These are phyloP conservation scores for Aspergillus sp. DNA, from an alignment of 2,329 filamentous ascomycete species.

Conservation along the genomic window DNA sequence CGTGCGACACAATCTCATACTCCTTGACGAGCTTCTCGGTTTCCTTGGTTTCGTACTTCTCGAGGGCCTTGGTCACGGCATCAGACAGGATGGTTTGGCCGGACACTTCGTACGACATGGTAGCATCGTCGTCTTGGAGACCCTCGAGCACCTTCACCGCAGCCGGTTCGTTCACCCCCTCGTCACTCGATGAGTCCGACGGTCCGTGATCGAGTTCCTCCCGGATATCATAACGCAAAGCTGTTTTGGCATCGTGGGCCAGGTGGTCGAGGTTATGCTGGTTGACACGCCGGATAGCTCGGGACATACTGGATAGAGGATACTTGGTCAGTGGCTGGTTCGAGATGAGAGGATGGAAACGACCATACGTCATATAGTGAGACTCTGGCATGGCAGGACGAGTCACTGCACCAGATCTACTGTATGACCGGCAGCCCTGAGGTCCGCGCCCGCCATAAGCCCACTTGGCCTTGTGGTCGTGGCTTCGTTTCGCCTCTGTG, in stretches of 20 bases:
- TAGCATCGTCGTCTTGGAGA: constrained; percentile 41
- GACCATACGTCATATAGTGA: constrained; percentile 6
- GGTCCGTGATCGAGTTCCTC: constrained; percentile 25
- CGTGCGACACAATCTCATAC: constrained; percentile 50
- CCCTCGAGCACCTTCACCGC: constrained; percentile 43
- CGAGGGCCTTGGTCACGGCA: constrained; percentile 54
- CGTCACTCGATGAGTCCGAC: constrained; percentile 28
- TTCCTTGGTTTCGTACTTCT: constrained; percentile 56
- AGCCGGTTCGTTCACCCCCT: constrained; percentile 30
- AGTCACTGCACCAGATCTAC: neutral
- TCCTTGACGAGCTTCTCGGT: constrained; percentile 59
- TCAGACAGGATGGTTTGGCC: constrained; percentile 55
- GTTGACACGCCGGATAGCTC: constrained; percentile 5
- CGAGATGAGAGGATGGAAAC: constrained; percentile 5
- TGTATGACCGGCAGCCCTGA: constrained; percentile 1
- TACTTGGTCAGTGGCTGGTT: neutral
- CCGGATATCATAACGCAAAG: constrained; percentile 27
- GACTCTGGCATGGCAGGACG: constrained; percentile 13
- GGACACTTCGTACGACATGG: constrained; percentile 51
- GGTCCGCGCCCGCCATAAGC: constrained; percentile 25
- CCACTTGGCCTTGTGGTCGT: constrained; percentile 39
- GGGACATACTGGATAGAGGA: neutral
- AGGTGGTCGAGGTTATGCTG: constrained; percentile 13
- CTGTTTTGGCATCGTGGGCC: constrained; percentile 12
- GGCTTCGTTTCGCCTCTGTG: constrained; percentile 42